Evolutionary conservation across 805 yeast species (phyloP).

Genomic region (Candida andamanensis): DNA sequence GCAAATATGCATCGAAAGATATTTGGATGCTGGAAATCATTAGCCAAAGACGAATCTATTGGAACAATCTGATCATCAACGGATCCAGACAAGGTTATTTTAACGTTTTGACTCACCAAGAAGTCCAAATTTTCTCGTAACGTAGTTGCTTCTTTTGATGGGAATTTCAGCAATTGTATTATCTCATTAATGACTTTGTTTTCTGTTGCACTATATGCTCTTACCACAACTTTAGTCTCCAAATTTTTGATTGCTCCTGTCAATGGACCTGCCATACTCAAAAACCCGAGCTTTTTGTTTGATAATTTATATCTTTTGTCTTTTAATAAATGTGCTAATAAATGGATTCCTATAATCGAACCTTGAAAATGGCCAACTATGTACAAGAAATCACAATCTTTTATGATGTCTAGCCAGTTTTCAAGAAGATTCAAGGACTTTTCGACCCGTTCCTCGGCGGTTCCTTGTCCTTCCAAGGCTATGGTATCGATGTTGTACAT

Average conservation of each 20-base stretch:
- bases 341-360: conserved; percentile 25
- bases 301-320: conserved; percentile 1
- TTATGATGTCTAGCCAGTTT: conserved; percentile 29
- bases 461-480: conserved; percentile 39
- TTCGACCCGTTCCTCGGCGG: conserved; percentile 23
- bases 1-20: conserved; percentile 25
- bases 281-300: conserved; percentile 22
- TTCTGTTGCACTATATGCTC: conserved; percentile 34
- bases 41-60: conserved; percentile 24
- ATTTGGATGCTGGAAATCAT: conserved; percentile 32
- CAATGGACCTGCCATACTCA: conserved; percentile 32
- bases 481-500: conserved; percentile 27
- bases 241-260: conserved; percentile 29
- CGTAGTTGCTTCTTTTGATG: too few species aligned
- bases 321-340: conserved; percentile 19
- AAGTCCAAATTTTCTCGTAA: conserved; percentile 16
- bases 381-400: conserved; percentile 26
- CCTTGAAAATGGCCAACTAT: conserved; percentile 32
- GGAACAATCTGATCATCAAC: conserved; percentile 36
- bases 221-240: conserved; percentile 30
- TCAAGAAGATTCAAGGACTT: conserved; percentile 20
- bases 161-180: conserved; percentile 24
- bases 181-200: conserved; percentile 33
- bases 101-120: conserved; percentile 24
- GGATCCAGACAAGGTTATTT: conserved; percentile 30